Evolutionary conservation across 129 eudicot genomes (phyloP), one percentile per base, ranked within the genome.

Genomic region (Heracleum sosnowskyi): DNA sequence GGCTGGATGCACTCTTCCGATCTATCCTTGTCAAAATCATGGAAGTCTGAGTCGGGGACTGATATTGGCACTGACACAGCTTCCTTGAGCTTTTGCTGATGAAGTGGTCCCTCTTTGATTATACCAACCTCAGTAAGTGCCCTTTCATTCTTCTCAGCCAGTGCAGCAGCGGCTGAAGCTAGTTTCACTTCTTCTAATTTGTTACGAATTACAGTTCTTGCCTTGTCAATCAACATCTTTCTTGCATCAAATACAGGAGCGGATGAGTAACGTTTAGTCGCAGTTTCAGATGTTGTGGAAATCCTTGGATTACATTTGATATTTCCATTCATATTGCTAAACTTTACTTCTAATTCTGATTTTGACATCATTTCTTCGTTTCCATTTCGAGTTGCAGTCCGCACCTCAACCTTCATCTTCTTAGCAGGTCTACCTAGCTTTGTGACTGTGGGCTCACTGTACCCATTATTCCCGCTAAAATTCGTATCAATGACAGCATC

Each of bases 31-130:
- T 94, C 98, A 78, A 94, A 94, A 88, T 94, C 97, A 82, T 94
- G 98, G 79, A 94, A 94, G 83, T 94, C 98, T 0, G 97, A 88
- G 74, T 94, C 98, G 12, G 98, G 98, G 60, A 94, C 98, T 31
- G 89, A 86, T 84, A 94, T 89, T 26, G 93, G 76, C 90, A 91
- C 86, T 35, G 93, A 88, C 33, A 72, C 85, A 74, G 77, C 62
- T 83, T 86, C 90, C 85, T 88, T 84, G 47, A 80, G 89, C 69
- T 86, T 84, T 60, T 71, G 85, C 55, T 69, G 51, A 24, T 55
- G 79, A 29, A 79, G 53, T 64, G 72, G 42, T 24, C 79, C 39
- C 42, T 62, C 86, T 15, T 77, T 46, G 9, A 51, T 35, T 78
- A 74, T 72, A 28, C 75, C 86, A 42, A 73, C 81, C 57, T 78